Conservation (phyloP, 2,329 filamentous ascomycete genomes). For the Ceratocystis cacaofunesta region DNA sequence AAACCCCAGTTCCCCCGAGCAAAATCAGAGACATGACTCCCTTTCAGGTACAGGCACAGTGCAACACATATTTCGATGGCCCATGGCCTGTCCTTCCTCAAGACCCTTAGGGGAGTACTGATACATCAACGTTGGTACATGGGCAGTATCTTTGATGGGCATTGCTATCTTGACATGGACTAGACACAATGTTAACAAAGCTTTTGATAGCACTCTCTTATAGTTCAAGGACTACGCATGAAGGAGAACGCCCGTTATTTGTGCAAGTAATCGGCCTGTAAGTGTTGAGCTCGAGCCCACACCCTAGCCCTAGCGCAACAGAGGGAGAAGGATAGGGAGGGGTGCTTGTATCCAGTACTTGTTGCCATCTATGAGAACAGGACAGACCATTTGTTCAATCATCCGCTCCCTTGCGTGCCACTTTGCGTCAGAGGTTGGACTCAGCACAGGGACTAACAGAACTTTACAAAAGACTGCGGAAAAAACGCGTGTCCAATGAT, state of each 20-base stretch:
- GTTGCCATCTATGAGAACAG: neutral
- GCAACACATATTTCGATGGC: no score
- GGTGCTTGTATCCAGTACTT: neutral
- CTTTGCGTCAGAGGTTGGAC: neutral
- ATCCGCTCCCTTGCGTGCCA: slow-evolving; percentile 11
- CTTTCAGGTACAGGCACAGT: neutral
- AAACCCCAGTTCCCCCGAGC: neutral
- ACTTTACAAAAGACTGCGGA: neutral
- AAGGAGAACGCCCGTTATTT: neutral
- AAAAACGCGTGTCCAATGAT: no score
- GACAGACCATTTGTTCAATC: neutral
- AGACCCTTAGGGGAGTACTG: no score
- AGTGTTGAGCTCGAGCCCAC: neutral
- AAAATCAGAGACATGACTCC: neutral
- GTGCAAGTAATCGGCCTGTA: neutral
- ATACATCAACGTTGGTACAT: no score
- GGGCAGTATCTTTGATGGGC: no score
- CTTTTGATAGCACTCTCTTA: no score
- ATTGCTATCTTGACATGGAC: no score
- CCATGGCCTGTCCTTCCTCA: no score
- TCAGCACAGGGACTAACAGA: neutral
- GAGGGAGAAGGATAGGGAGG: neutral
- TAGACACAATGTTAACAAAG: no score
- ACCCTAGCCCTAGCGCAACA: neutral
- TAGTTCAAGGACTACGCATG: no score